Evolutionary conservation across 306 rosid genomes (phyloP), one percentile per base, ranked within the genome.

Genomic region (Fragaria ananassa): DNA sequence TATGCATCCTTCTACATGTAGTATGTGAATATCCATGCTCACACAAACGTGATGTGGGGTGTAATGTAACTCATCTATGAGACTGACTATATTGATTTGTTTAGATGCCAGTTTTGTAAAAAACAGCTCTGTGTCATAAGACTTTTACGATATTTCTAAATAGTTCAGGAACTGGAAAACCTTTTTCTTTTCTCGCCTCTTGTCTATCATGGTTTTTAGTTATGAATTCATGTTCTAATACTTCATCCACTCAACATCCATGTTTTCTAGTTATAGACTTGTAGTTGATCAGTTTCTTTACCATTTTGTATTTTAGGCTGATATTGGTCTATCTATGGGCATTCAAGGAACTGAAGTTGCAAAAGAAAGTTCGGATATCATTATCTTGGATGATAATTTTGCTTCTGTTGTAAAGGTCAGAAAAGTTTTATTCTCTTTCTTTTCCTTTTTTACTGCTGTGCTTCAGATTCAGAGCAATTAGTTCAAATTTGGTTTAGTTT

Each of bases 271-370:
- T 83, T 67, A 56, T 76, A 44, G 80, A 72, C 62, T 83, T 67
- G 61, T 78, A 42, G 80, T 84, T 88, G 76, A 85, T 71, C 47
- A 72, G 69, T 17, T 80, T 60, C 75, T 75, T 86, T 84, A 50
- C 80, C 74, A 45, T 86, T 84, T 84, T 81, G 82, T 76, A 88
- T 78, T 89, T 84, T 87, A 95, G 98, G 98, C 98, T 84, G 98
- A 95, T 88, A 92, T 95, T 87, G 98, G 97, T 90, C 97, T 95
- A 81, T 88, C 98, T 73, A 95, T 95, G 98, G 98, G 98, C 83
- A 92, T 92, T 81, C 91, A 85, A 85, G 98, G 98, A 78, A 95
- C 98, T 74, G 98, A 95, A 85, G 98, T 95, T 83, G 98, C 98
- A 3, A 95, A 95, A 86, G 98, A 95, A 83, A 95, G 98, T 82